phyloP scores from a whole-genome alignment of 169 alveolate genomes.

The Eimeria zaria region DNA sequence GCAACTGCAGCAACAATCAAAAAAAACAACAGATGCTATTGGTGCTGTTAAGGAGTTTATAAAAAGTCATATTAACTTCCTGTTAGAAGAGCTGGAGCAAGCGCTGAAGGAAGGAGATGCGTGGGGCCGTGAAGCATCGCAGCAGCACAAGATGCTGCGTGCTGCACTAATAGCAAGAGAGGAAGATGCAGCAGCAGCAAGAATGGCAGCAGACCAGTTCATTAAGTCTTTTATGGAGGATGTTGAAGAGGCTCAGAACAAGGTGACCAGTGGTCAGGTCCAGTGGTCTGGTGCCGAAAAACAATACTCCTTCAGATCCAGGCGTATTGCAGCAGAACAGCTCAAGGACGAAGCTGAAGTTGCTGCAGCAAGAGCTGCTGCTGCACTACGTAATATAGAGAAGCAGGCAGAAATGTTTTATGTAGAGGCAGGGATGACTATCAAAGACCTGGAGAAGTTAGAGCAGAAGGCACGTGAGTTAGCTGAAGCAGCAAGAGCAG shows the following conservation, averaged over 20 bases:
- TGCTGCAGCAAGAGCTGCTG: not conserved
- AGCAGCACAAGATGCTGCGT: not conserved
- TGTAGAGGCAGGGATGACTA: not conserved
- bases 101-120: not conserved
- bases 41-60: not conserved
- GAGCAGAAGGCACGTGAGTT: not conserved
- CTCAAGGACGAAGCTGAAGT: not conserved
- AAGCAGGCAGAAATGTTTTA: not conserved
- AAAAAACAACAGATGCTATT: not conserved
- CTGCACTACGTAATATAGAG: not conserved
- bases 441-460: not conserved
- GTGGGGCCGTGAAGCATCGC: conserved; percentile 7
- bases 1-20: not conserved
- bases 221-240: not conserved
- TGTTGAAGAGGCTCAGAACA: conserved; percentile 23
- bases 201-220: conserved; percentile 10
- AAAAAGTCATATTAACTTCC: not conserved
- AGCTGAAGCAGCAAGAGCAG: not conserved
- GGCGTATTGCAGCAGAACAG: not conserved
- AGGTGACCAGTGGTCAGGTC: conserved; percentile 21
- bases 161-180: not conserved
- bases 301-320: not conserved
- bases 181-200: conserved; percentile 23
- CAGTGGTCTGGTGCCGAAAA: not conserved
- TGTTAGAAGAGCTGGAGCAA: not conserved